A percentile compares a stretch with the other conserved stretches of the same genome.
Evolutionary conservation across 2,329 filamentous ascomycete species (phyloP).

Genomic region (Diaporthe batatas): DNA sequence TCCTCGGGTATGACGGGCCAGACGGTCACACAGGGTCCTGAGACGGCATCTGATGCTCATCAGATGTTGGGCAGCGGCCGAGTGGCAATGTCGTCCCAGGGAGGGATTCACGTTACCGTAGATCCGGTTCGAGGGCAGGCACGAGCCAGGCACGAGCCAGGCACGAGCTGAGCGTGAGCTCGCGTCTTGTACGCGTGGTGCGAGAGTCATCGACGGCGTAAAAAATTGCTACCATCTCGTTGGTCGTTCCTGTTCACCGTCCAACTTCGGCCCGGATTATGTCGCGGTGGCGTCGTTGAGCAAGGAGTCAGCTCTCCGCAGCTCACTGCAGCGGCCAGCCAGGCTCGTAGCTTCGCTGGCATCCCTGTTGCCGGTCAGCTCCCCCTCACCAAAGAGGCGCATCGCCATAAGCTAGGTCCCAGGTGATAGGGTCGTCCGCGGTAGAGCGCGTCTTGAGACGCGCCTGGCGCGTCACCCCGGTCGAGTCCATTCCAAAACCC

Average conservation of each 20-base stretch:
- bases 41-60: slow-evolving; percentile 33
- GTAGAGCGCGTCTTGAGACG: slow-evolving; percentile 32
- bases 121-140: slow-evolving; percentile 5
- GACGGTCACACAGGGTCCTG: slow-evolving; percentile 27
- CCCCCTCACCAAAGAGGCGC: not conserved
- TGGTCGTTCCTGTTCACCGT: not conserved
- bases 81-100: slow-evolving; percentile 10
- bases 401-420: slow-evolving; percentile 28
- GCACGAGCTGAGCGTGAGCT: slow-evolving; percentile 27
- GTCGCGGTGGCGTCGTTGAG: slow-evolving; percentile 21
- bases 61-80: slow-evolving; percentile 17
- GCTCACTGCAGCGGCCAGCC: not conserved
- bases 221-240: slow-evolving; percentile 10
- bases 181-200: slow-evolving; percentile 33
- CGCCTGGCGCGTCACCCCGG: slow-evolving; percentile 40
- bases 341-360: not conserved
- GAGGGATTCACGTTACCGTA: slow-evolving; percentile 4
- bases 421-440: slow-evolving; percentile 31
- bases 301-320: slow-evolving; percentile 29
- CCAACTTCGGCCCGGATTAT: slow-evolving; percentile 28
- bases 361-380: slow-evolving; percentile 36
- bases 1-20: slow-evolving; percentile 14
- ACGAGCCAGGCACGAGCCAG: not conserved
- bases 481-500: slow-evolving; percentile 3
- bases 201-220: not conserved